Conservation (phyloP, 2,329 filamentous ascomycete species). For the Epichloe aotearoae region DNA sequence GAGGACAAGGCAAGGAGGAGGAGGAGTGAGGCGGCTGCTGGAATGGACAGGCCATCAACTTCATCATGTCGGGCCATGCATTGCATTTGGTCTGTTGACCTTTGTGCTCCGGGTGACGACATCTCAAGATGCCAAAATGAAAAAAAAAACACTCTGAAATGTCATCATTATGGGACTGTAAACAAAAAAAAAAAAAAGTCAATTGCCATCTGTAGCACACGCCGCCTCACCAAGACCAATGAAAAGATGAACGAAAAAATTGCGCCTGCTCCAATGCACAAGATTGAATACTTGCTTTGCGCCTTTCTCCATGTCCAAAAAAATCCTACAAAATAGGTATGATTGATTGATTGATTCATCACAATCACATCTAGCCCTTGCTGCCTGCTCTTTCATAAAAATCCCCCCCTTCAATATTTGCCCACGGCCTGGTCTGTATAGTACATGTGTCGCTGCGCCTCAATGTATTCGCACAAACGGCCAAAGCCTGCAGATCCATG, state of each 20-base stretch:
- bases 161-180: neutral
- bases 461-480: no score
- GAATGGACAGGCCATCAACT: no score
- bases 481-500: neutral
- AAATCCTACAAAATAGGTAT: neutral
- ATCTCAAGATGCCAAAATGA: neutral
- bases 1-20: conserved; percentile 4
- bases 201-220: neutral
- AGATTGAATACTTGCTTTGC: neutral
- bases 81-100: no score
- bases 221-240: neutral
- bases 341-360: neutral
- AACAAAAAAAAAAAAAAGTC: neutral
- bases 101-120: no score
- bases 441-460: neutral
- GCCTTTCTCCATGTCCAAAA: neutral
- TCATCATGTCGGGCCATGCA: no score
- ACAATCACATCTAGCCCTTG: neutral
- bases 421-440: neutral
- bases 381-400: neutral
- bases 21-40: no score
- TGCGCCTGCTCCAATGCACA: conserved; percentile 2
- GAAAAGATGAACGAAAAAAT: neutral
- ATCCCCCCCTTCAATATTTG: neutral
- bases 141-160: neutral